Base-by-base conservation (phyloP, 2,329 filamentous ascomycete genomes). In the Apiospora koreana region DNA sequence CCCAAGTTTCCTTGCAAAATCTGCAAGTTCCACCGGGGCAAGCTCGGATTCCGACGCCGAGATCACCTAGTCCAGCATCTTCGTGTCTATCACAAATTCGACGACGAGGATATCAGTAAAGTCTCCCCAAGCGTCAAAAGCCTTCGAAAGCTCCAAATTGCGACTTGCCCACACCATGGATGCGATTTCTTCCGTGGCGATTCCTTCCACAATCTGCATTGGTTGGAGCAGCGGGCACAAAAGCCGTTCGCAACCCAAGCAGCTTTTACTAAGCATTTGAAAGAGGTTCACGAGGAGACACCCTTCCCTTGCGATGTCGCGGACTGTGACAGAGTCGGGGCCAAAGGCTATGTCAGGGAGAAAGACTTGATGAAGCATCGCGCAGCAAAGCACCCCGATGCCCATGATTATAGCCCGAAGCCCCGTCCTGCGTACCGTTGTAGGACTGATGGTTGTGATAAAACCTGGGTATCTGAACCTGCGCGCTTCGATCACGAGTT, bases 31-130 rank as follows among this genome's bases (percentile, higher is more conserved):
- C 74, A 81, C 66, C 76, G 75, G n/a, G 80, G 79, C 2, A 71
- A 72, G 2, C 68, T 78, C 7, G 79, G 77, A 0, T 83, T 83
- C 69, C 77, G 74, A 35, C 78, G 81, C n/a, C 75, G 72, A 7
- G 81, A 83, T 66, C 81, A 83, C 68, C 73, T 83, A 0, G 71
- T 73, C 4, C 81, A 83, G 38, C 82, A 83, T 69, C 72, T 82
- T 23, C 74, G 73, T 1, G 76, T 77, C 0, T 82, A 81, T 65
- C 81, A 83, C 72, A 77, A 80, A 46, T 76, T 79, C 18, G 76
- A 79, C 1, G 64, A 64, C 0, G 73, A 73, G 12, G 69, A 73
- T 23, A 69, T 74, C 14, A 6, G 62, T 0, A 25, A 54, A 1
- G n/a, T 14, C 23, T 71, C 14, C 5, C 75, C 71, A 71, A n/a